Evolutionary conservation across 139 green algal species (phyloP).

Genomic region (Nannochloris sp.): DNA sequence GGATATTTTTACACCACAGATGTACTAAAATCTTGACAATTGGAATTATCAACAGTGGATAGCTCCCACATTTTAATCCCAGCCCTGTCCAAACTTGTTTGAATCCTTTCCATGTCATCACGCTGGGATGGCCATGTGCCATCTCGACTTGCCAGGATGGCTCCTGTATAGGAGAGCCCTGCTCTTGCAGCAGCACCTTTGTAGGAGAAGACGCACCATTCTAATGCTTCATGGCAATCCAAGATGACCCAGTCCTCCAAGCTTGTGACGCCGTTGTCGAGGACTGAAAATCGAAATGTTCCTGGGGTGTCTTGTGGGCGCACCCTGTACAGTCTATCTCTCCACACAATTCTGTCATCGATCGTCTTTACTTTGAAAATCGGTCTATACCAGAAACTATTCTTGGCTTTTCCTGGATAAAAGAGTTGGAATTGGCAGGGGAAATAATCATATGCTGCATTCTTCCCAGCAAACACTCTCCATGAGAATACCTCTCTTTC

Average conservation of each 20-base stretch:
- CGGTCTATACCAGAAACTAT: constrained; percentile 76
- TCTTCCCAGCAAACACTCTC: constrained; percentile 53
- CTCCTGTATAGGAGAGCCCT: constrained; percentile 27
- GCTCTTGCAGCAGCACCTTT: constrained; percentile 14
- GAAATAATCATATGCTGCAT: constrained; percentile 83
- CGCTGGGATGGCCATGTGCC: constrained; percentile 21
- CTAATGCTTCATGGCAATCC: constrained; percentile 70
- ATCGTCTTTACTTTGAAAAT: constrained; percentile 71
- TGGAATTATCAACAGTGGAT: constrained; percentile 34
- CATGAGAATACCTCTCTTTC: constrained; percentile 30
- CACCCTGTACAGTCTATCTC: constrained; percentile 74
- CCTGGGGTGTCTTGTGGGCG: constrained; percentile 42
- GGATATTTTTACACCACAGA: background rate
- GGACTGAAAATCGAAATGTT: constrained; percentile 63
- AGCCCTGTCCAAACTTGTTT: constrained; percentile 11
- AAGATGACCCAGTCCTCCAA: constrained; percentile 83
- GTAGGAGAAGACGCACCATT: constrained; percentile 45
- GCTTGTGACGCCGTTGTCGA: constrained; percentile 90
- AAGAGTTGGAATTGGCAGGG: constrained; percentile 77
- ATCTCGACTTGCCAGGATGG: constrained; percentile 23
- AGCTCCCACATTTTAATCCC: constrained; percentile 86
- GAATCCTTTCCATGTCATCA: constrained; percentile 9
- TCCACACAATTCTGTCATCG: constrained; percentile 68
- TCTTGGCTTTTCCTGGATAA: constrained; percentile 67
- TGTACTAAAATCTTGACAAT: background rate